Conservation (phyloP, 208 protist genomes). For the Trypanosomatidae sp. region DNA sequence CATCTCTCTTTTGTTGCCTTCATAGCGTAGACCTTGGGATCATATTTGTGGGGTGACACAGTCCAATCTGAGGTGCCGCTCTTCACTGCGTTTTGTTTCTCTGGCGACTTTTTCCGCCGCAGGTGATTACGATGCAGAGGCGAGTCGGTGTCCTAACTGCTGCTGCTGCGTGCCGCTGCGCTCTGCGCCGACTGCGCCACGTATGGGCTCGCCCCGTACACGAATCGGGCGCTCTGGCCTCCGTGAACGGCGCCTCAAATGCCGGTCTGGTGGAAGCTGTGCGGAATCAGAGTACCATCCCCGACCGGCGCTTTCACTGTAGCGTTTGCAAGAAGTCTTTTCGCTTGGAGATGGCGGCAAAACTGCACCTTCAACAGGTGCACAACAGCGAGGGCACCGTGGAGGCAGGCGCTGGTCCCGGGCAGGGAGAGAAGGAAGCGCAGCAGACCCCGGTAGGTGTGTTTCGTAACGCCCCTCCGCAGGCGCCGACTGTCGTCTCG, state of each 20-base stretch:
- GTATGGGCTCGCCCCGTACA: background rate
- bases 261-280: constrained; percentile 10
- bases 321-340: constrained; percentile 87
- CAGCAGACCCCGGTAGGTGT: constrained; percentile 12
- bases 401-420: constrained; percentile 61
- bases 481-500: constrained; percentile 22
- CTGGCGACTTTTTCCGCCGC: background rate
- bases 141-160: constrained; percentile 5
- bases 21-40: background rate
- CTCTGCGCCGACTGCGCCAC: constrained; percentile 24
- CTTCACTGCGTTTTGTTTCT: background rate
- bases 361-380: constrained; percentile 85
- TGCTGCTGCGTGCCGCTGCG: constrained; percentile 7
- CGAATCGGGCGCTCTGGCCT: background rate
- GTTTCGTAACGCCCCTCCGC: constrained; percentile 28
- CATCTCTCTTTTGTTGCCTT: background rate
- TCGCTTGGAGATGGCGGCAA: constrained; percentile 86
- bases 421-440: constrained; percentile 19
- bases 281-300: constrained; percentile 35
- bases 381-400: constrained; percentile 73
- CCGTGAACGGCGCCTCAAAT: background rate
- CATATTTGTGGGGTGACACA: background rate
- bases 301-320: constrained; percentile 87
- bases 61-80: background rate
- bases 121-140: constrained; percentile 10